A percentile compares a stretch with the other conserved stretches of the same genome.
phyloP scores from a whole-genome alignment of 345 rosid genomes.

The Lumnitzera littorea region DNA sequence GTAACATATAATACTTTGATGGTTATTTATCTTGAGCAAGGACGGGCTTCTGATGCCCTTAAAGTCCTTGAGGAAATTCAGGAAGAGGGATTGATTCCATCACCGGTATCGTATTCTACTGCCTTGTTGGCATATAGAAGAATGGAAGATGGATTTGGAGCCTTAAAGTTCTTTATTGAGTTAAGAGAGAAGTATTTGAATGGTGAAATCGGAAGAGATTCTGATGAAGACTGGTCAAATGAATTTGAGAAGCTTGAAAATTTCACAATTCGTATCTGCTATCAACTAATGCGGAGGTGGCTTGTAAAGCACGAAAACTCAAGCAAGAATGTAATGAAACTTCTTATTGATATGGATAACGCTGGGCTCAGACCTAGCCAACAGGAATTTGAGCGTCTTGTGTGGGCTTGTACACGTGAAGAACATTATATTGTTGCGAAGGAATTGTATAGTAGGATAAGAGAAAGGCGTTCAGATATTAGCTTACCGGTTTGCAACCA shows the following conservation, averaged over 20 bases:
- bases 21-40: constrained; percentile 57
- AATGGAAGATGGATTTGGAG: constrained; percentile 80
- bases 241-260: constrained; percentile 63
- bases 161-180: constrained; percentile 59
- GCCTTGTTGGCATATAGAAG: constrained; percentile 70
- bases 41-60: constrained; percentile 50
- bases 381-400: constrained; percentile 70
- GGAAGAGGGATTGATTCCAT: constrained; percentile 52
- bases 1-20: constrained; percentile 79
- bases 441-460: constrained; percentile 63
- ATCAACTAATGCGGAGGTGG: constrained; percentile 85
- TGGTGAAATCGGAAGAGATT: constrained; percentile 42
- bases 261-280: constrained; percentile 61
- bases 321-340: constrained; percentile 51
- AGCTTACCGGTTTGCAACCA: constrained; percentile 93
- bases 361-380: constrained; percentile 42
- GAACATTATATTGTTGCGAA: constrained; percentile 62
- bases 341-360: constrained; percentile 59
- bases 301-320: constrained; percentile 46
- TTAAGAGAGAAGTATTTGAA: constrained; percentile 47
- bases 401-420: constrained; percentile 90
- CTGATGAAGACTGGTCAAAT: constrained; percentile 43
- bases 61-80: constrained; percentile 51
- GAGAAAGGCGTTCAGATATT: constrained; percentile 50
- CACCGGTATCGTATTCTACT: constrained; percentile 66